Conservation (phyloP, 352 stramenopile genomes). For the Phytopythium helicoides region DNA sequence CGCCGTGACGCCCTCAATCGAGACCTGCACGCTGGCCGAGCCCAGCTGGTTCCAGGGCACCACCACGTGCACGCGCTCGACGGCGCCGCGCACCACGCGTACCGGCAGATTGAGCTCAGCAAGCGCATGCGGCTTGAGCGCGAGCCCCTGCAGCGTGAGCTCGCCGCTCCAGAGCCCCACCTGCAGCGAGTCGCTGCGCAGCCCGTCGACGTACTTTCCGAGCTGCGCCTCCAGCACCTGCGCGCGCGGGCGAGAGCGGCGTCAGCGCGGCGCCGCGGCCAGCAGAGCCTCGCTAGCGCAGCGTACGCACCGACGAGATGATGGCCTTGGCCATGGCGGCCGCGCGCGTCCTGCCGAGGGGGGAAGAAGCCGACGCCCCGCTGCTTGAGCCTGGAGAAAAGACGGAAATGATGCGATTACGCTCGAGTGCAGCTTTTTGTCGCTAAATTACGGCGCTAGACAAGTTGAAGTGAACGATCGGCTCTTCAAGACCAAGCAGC, state of each 20-base stretch:
- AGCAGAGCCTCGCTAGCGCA: background rate
- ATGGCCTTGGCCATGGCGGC: constrained; percentile 53
- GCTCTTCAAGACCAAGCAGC: too few relatives aligned
- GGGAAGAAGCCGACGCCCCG: too few relatives aligned
- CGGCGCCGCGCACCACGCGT: constrained; percentile 50
- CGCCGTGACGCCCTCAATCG: constrained; percentile 68
- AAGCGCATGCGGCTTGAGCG: constrained; percentile 74
- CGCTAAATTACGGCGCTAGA: too few relatives aligned
- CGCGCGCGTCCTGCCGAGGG: too few relatives aligned
- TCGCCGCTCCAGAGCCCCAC: constrained; percentile 85
- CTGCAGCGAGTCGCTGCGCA: constrained; percentile 77
- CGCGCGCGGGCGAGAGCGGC: constrained; percentile 1
- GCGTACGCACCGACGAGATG: constrained; percentile 51
- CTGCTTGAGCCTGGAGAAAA: too few relatives aligned
- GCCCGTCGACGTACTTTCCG: constrained; percentile 79
- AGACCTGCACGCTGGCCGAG: constrained; percentile 71
- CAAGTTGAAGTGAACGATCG: too few relatives aligned
- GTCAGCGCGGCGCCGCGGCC: background rate
- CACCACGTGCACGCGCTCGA: constrained; percentile 66
- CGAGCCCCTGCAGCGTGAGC: constrained; percentile 65
- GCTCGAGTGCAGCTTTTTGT: too few relatives aligned
- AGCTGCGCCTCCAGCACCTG: constrained; percentile 80
- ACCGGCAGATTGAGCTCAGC: constrained; percentile 76
- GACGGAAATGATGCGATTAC: too few relatives aligned
- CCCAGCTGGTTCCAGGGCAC: constrained; percentile 86